Base-by-base conservation (phyloP, 306 rosid genomes). In the Sophora flavescens region DNA sequence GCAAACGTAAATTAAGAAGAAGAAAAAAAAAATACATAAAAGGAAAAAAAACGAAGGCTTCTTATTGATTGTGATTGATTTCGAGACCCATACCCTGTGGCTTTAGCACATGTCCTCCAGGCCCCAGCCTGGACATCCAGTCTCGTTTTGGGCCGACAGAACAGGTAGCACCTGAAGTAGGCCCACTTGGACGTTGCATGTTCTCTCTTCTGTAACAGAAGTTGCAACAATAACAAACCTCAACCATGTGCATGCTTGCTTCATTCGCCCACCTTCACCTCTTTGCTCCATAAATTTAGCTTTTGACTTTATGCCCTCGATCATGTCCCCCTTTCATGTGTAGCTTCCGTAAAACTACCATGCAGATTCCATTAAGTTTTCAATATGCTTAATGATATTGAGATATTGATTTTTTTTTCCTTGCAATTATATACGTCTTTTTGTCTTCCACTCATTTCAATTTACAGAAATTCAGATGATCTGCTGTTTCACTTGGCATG, bases 251-350 rank as follows among this genome's bases (percentile, higher is more conserved):
- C 44, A 72, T 72, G 70, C 17, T 42, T 42, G 17, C 42, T 36
- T 41, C 38, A 16, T 68, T 12, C 33, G 5, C 65, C 52, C 52
- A 30, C 9, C 63, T 11, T 63, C 44, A 6, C 54, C 54, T 18
- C 54, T 18, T 6, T 35, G 39, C 54, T 50, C 76, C 88, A 85
- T 83, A 69, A 85, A 83, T 70, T 57, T 73, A 61, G 18, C 64
- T 73, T 72, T 80, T 72, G 83, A 80, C 79, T 77, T 84, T 85
- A 60, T 70, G 22, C 60, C 5, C 18, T 72, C 26, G 1, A n/a
- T 17, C 48, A 70, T 70, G 15, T 79, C n/a, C 63, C 48, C 38
- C 13, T 71, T 13, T 18, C 33, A 4, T 15, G 44, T 9, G 38
- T 52, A 10, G 15, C 66, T 30, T 4, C 39, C 16, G 13, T 45